Evolutionary conservation across 331 rosid species (phyloP), one percentile per base, ranked within the genome.

Genomic region (Dryas integrifolia): DNA sequence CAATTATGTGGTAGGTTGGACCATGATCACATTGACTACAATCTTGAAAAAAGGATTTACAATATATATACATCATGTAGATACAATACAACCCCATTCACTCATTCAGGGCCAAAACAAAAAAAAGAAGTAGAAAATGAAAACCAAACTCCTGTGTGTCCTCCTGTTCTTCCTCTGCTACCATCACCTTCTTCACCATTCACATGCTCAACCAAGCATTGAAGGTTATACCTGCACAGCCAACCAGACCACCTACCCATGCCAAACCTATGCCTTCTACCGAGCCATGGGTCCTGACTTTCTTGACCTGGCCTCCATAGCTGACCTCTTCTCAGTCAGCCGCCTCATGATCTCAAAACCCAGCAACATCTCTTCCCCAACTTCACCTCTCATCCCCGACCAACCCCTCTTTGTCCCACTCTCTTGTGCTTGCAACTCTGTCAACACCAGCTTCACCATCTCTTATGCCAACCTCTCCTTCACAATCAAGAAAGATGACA

Each of bases 401-500:
- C 96, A 92, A 15, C 58, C 85, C 46, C 92, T 95, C 52, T 72
- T 95, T 4, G 45, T 95, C 58, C 99, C 99, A 18, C 1, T 95
- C 2, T 18, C 86, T 4, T 95, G 99, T 56, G 83, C 87, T 5
- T 91, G 99, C 86, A 82, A 88, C 65, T 14, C 73, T 26, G 57
- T 86, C 58, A 89, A 88, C 77, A 1, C 68, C 69, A 61, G 82
- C 65, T 58, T 58, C 64, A 73, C 80, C 72, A 65, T 95, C 76
- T 95, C 99, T 15, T 92, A 80, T 51, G 95, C 99, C 35, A 92
- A 92, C 72, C 8, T 92, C 82, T 76, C 97, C 3, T 81, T 65
- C 75, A 60, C 79, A 70, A 88, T 95, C 85, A 72, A 73, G 10
- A 0, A 8, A 15, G 80, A 56, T 9, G 96, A 94, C 65, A 89